Evolutionary conservation across 73 alveolate genomes (phyloP).

Genomic region (Tetrahymena borealis): DNA sequence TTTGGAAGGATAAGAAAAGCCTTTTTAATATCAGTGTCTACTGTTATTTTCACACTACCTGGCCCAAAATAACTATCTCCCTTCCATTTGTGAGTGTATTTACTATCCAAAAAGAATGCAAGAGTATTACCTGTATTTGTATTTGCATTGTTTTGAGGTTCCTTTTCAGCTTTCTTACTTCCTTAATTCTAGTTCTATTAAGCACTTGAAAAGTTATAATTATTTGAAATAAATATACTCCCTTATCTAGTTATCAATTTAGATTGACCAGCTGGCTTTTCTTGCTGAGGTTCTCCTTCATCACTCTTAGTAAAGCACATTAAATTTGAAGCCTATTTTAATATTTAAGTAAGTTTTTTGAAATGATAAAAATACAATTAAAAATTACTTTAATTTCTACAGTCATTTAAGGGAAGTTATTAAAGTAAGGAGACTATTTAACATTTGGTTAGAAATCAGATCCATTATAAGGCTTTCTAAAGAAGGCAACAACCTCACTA

Average conservation of each 20-base stretch:
- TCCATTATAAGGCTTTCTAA: slow-evolving; percentile 36
- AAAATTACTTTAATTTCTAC: slow-evolving; percentile 5
- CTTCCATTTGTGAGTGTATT: slow-evolving; percentile 26
- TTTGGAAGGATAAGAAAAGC: slow-evolving; percentile 3
- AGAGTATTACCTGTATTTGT: neutral
- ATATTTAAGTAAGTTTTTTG: neutral
- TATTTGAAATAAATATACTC: neutral
- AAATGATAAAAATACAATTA: neutral
- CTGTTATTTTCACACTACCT: slow-evolving; percentile 25
- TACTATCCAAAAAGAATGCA: slow-evolving; percentile 14
- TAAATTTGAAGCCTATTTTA: neutral
- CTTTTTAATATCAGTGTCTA: slow-evolving; percentile 25
- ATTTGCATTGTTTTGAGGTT: neutral
- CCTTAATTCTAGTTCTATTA: slow-evolving; percentile 3
- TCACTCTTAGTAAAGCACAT: neutral
- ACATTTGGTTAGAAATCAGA: slow-evolving; percentile 13
- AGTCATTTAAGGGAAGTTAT: slow-evolving; percentile 36
- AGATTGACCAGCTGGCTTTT: neutral
- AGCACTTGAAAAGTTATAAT: neutral
- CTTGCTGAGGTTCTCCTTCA: neutral
- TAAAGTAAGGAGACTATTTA: slow-evolving; percentile 12
- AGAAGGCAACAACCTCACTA: slow-evolving; percentile 15
- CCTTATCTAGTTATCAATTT: neutral
- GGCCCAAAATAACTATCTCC: slow-evolving; percentile 46
- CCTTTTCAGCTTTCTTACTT: slow-evolving; percentile 3